Base-by-base conservation (phyloP, 441 rosid species). In the Erysimum cheiri region DNA sequence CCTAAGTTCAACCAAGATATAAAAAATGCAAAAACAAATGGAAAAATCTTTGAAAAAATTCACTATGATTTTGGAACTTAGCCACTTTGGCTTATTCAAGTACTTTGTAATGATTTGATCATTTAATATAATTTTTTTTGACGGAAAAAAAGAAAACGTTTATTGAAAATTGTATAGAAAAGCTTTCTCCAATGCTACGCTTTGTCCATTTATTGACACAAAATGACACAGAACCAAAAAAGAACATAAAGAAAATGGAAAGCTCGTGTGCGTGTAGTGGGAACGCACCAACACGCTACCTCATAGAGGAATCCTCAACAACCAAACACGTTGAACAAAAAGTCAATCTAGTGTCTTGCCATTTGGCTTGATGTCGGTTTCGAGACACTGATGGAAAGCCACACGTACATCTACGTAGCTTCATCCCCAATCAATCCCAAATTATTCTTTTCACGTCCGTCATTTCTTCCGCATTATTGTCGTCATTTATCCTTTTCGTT, bases 311-410 rank as follows among this genome's bases (percentile, higher is more conserved):
- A 59, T 28, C 60, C 2, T 9, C 63, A 46, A 67, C 72, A 60
- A 67, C 77, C 77, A 73, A 67, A 74, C 77, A 74, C 77, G 73
- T 74, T 17, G 49, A 49, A 60, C 17, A 49, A 67, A 70, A 52
- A 24, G 73, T 67, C 52, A 74, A 67, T 41, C 31, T 52, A 60
- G 2, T 67, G 68, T 67, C 72, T 67, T 64, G 72, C 77, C 72
- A 73, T 60, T 67, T 73, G 77, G 77, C 70, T 64, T 29, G 4
- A 37, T 43, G 76, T 72, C 70, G 52, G 65, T 47, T 47, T 72
- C 70, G 28, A 15, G 22, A 35, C 15, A 32, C 22, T 14, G 60
- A 54, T 40, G 37, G 28, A 33, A 64, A 65, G 31, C 31, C 73
- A 65, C 76, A 72, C 59, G 65, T 56, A 72, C 70, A 3, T 43